A percentile compares a stretch with the other conserved stretches of the same genome.
phyloP scores from a whole-genome alignment of 202 grass and related monocot species.

The Setaria italica region DNA sequence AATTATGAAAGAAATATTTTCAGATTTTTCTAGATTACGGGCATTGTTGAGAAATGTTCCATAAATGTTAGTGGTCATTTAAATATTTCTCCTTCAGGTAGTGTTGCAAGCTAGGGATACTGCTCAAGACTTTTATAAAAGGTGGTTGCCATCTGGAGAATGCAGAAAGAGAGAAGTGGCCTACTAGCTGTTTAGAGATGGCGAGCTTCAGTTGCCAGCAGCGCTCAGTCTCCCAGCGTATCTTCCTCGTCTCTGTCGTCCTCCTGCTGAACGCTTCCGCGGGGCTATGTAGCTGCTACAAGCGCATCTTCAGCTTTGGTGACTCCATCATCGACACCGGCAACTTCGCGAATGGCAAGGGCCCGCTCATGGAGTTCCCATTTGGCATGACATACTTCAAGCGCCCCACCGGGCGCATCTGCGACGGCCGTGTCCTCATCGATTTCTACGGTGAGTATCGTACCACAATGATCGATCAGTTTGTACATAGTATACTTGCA shows the following conservation, averaged over 20 bases:
- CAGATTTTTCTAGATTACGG: no score
- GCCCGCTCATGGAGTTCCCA: conserved; percentile 23
- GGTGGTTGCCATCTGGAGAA: not conserved
- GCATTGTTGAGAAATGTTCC: no score
- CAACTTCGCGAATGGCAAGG: conserved; percentile 33
- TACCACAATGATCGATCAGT: no score
- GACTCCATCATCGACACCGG: conserved; percentile 68
- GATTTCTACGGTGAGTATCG: conserved; percentile 61
- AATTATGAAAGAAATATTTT: no score
- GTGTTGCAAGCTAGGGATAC: not conserved
- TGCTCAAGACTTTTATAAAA: not conserved
- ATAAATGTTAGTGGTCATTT: not conserved
- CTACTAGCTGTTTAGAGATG: conserved; percentile 13
- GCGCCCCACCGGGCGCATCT: conserved; percentile 48
- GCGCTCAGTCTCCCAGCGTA: not conserved
- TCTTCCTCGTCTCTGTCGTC: conserved; percentile 7
- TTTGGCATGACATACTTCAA: conserved; percentile 63
- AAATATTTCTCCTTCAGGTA: not conserved
- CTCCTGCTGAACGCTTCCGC: conserved; percentile 1
- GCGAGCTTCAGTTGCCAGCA: not conserved
- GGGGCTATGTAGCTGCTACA: conserved; percentile 45
- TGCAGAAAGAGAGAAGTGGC: not conserved
- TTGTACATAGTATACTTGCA: no score
- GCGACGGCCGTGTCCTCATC: conserved; percentile 54
- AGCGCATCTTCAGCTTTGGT: conserved; percentile 58